Conservation (phyloP, 306 rosid genomes). For the Quercus bicolor region DNA sequence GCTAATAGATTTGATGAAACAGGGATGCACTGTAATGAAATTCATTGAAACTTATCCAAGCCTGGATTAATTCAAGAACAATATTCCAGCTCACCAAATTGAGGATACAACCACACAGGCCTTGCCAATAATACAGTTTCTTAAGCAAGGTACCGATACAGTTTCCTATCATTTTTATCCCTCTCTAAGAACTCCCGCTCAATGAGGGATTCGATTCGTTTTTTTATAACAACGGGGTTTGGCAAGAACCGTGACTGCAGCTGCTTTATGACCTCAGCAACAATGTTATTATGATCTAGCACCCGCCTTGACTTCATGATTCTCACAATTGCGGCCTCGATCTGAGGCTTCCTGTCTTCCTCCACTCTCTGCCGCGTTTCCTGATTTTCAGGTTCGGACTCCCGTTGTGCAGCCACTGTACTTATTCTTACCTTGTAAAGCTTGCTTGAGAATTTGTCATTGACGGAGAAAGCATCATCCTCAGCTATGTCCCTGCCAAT, state of each 20-base stretch:
- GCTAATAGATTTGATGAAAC: no score
- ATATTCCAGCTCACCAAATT: no score
- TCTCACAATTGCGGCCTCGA: conserved; percentile 59
- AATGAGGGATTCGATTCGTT: conserved; percentile 56
- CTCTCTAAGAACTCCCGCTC: conserved; percentile 48
- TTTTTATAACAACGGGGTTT: conserved; percentile 48
- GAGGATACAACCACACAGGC: no score
- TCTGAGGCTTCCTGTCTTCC: conserved; percentile 60
- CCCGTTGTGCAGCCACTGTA: conserved; percentile 57
- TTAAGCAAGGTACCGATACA: no score
- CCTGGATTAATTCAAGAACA: no score
- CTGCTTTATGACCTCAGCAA: conserved; percentile 61
- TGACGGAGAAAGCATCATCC: conserved; percentile 43
- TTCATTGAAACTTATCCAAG: no score
- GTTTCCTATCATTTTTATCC: no score
- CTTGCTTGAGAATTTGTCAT: conserved; percentile 55
- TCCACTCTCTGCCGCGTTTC: conserved; percentile 59
- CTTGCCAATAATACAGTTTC: no score
- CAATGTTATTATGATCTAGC: conserved; percentile 49
- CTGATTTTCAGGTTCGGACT: conserved; percentile 50
- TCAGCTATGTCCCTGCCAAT: conserved; percentile 60
- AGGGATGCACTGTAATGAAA: no score
- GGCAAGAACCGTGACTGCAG: conserved; percentile 51
- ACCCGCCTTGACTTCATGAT: conserved; percentile 48
- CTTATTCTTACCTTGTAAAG: conserved; percentile 55